These are phyloP conservation scores for Penicillium psychrosexuale DNA, from an alignment of 2,329 filamentous ascomycete genomes.

Conservation along the genomic window DNA sequence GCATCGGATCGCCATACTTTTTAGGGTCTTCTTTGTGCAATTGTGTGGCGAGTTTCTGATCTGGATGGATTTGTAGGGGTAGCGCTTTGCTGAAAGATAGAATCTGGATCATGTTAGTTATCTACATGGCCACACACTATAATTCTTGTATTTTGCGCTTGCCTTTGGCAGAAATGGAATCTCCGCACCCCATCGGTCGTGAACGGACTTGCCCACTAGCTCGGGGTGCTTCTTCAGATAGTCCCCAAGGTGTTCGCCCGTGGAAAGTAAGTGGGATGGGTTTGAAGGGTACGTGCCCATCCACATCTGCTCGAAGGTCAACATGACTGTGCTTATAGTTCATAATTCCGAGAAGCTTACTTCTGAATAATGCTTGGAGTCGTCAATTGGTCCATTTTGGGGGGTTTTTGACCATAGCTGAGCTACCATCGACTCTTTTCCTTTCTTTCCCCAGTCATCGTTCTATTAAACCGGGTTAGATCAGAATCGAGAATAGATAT, in stretches of 20 bases:
- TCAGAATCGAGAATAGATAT: neutral
- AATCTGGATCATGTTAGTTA: conserved; percentile 44
- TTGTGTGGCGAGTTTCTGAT: conserved; percentile 63
- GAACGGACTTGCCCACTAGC: conserved; percentile 61
- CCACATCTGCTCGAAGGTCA: conserved; percentile 56
- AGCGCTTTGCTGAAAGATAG: conserved; percentile 73
- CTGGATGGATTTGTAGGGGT: conserved; percentile 70
- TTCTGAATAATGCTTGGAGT: conserved; percentile 62
- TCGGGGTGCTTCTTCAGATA: conserved; percentile 62
- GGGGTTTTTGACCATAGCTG: conserved; percentile 64
- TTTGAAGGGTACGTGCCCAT: conserved; percentile 73
- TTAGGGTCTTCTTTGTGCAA: conserved; percentile 63
- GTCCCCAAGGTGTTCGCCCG: conserved; percentile 62
- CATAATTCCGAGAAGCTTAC: conserved; percentile 29
- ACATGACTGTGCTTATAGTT: neutral
- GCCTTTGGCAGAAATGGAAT: conserved; percentile 72
- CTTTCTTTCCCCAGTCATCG: conserved; percentile 70
- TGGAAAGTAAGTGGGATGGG: conserved; percentile 61
- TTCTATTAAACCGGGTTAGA: conserved; percentile 38
- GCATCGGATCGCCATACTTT: conserved; percentile 68
- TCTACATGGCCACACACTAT: neutral
- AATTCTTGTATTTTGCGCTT: conserved; percentile 2
- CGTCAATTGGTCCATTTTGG: conserved; percentile 61
- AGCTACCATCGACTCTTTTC: conserved; percentile 63
- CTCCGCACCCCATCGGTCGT: conserved; percentile 61